Percentiles rank a stretch among this genome's conserved stretches.
Conservation (phyloP, 129 eudicot species). For the Artemisia tridentata region DNA sequence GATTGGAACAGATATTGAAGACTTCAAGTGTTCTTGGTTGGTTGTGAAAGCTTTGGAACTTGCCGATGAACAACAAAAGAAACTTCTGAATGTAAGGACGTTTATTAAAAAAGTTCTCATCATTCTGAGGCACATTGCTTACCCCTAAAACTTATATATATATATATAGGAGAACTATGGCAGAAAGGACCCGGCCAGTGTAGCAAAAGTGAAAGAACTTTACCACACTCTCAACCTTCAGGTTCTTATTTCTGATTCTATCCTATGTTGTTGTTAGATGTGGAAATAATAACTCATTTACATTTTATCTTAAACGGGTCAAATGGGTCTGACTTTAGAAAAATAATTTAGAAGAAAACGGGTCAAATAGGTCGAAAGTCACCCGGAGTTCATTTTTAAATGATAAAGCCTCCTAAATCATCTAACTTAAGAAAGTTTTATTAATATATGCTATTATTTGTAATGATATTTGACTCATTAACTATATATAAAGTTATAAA, state of each 20-base stretch:
- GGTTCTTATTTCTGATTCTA: conserved; percentile 32
- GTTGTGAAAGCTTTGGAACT: conserved; percentile 77
- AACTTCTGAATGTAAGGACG: conserved; percentile 45
- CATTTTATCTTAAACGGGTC: neutral
- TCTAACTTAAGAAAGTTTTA: neutral
- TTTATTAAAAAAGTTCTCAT: neutral
- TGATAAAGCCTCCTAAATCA: neutral
- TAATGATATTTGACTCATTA: no score
- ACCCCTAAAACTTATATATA: neutral
- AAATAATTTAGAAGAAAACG: neutral
- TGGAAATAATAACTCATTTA: neutral
- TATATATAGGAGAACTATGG: conserved; percentile 78
- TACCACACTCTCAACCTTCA: conserved; percentile 59
- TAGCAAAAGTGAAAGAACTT: conserved; percentile 68
- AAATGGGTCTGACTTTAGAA: neutral
- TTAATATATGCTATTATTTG: no score
- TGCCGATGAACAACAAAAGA: conserved; percentile 63
- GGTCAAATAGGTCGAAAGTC: neutral
- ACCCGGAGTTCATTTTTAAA: neutral
- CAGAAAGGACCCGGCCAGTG: conserved; percentile 55
- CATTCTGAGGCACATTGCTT: neutral
- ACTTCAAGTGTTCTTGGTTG: conserved; percentile 82
- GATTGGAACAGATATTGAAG: conserved; percentile 87
- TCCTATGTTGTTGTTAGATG: neutral
- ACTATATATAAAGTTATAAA: no score